Evolutionary conservation across 2,329 filamentous ascomycete species (phyloP), one percentile per base, ranked within the genome.

Genomic region (Pseudogymnoascus sp.): DNA sequence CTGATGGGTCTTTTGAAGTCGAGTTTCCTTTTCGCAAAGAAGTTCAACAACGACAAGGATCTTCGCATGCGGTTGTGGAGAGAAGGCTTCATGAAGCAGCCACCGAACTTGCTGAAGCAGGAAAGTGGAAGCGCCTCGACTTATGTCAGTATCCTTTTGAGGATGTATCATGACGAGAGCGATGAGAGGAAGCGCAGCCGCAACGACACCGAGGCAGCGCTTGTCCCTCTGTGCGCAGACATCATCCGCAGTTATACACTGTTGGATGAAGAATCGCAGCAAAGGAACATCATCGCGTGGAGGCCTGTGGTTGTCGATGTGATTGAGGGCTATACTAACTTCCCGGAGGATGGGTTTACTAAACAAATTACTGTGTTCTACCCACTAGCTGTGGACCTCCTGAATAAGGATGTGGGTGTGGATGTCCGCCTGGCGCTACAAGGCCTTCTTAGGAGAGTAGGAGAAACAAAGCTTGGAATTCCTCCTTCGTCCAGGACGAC

Each of bases 41-140:
- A 89, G 70, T 99, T 99, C 82, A 99, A 99, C 75, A 91, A 92
- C 67, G 93, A 99, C 77, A 96, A 96, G 76, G 95, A 97, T 68
- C 81, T 99, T 38, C 87, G 95, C 53, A 96, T 96, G 83, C 86
- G 91, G 16, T 82, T 99, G 16, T 99, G 96, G 91, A 84, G 92
- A 60, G 95, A 99, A 75, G 95, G 96, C 0, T 99, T 99, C 81
- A 99, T 99, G 95, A 96, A 96, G 77, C 95, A 99, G 74, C 93
- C 95, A 14, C 95, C 95, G 2, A 99, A 99, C 71, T 81, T 99
- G 11, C 83, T 99, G 31, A 99, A 99, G 78, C 95, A 99, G 75
- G 95, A 99, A 77, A 91, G 86, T 65, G 93, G 95, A 42, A 90
- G 89, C 63, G 95, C 95, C 0, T 90, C 91, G 2, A 97, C 96